phyloP scores from a whole-genome alignment of 2,329 filamentous ascomycete genomes.

The Penicillium digitatum region DNA sequence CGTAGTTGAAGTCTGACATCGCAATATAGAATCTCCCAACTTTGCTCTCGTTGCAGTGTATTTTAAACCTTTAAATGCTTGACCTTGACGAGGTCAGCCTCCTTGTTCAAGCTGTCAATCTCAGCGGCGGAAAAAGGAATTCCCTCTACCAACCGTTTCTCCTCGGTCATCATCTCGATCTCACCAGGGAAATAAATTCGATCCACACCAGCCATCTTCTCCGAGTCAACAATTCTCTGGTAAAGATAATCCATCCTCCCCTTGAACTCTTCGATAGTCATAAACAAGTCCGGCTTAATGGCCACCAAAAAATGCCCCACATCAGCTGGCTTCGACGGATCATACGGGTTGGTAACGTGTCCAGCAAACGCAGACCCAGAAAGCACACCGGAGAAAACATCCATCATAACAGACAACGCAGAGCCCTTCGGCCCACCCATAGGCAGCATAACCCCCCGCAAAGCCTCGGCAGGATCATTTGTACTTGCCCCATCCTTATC shows the following conservation, averaged over 20 bases:
- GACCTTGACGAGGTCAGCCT: conserved; percentile 19
- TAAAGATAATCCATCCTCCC: conserved; percentile 57
- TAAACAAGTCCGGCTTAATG: conserved; percentile 70
- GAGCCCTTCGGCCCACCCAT: conserved; percentile 84
- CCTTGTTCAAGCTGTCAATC: conserved; percentile 20
- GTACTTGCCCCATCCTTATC: conserved; percentile 67
- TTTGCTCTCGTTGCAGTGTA: neutral
- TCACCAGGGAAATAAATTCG: conserved; percentile 57
- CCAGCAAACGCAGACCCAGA: conserved; percentile 76
- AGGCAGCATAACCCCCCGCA: conserved; percentile 76
- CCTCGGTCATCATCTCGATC: conserved; percentile 50
- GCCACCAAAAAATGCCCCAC: conserved; percentile 72
- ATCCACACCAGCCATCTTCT: conserved; percentile 53
- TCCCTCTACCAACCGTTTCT: conserved; percentile 32
- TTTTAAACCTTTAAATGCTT: conserved; percentile 13
- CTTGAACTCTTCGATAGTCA: conserved; percentile 66
- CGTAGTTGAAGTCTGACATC: neutral
- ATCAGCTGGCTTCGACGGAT: conserved; percentile 63
- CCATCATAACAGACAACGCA: conserved; percentile 78
- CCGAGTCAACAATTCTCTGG: conserved; percentile 49
- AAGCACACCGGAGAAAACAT: conserved; percentile 74
- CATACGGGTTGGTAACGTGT: conserved; percentile 71
- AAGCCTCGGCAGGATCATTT: conserved; percentile 65
- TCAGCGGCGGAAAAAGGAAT: conserved; percentile 23
- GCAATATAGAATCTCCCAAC: neutral